phyloP scores from a whole-genome alignment of 768 basidiomycete genomes.

The Fistulinella prunicolor region DNA sequence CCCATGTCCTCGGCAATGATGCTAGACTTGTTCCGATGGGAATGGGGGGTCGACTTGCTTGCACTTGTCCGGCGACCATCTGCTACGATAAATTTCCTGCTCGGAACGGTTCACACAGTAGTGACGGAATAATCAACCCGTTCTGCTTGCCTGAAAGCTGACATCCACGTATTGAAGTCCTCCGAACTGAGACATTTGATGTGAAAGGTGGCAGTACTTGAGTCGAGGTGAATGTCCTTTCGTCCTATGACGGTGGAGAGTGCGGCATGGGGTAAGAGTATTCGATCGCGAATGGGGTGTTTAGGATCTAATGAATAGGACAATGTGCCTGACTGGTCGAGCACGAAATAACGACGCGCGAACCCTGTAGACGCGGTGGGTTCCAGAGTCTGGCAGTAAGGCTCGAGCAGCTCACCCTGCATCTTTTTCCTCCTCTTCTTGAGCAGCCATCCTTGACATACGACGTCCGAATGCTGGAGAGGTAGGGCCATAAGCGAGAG shows the following conservation, averaged over 20 bases:
- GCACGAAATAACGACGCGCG: conserved; percentile 77
- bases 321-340: conserved; percentile 66
- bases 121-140: conserved; percentile 1
- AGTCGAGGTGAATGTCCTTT: conserved; percentile 80
- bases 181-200: conserved; percentile 69
- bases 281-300: conserved; percentile 66
- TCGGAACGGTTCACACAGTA: conserved; percentile 17
- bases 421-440: conserved; percentile 87
- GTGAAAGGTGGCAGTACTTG: conserved; percentile 74
- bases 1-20: conserved; percentile 65
- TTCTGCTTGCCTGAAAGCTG: conserved; percentile 58
- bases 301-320: conserved; percentile 74
- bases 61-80: conserved; percentile 37
- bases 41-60: conserved; percentile 37
- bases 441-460: conserved; percentile 75
- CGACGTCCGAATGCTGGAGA: conserved; percentile 24
- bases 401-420: conserved; percentile 55
- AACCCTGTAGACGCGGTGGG: conserved; percentile 50
- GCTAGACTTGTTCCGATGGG: conserved; percentile 47
- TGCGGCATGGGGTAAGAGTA: conserved; percentile 67
- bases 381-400: background rate
- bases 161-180: conserved; percentile 76
- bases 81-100: conserved; percentile 59
- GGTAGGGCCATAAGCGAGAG: no score
- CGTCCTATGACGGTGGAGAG: conserved; percentile 71